Percentiles rank a stretch among this genome's conserved stretches.
Evolutionary conservation across 306 rosid genomes (phyloP).

Genomic region (Fagus sylvatica): DNA sequence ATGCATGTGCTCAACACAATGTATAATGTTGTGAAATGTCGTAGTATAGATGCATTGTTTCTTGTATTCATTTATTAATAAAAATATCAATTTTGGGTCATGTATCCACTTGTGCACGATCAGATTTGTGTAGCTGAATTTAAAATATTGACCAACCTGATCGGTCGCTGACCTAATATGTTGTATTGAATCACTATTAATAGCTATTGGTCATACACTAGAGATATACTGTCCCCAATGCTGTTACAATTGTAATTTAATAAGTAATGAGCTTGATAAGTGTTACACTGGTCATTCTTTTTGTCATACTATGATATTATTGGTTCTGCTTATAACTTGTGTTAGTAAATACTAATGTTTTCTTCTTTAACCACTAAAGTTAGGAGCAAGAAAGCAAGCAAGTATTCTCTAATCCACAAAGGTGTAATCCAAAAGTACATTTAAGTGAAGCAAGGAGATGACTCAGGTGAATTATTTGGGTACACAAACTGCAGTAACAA

Average conservation of each 20-base stretch:
- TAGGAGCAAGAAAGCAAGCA: background rate
- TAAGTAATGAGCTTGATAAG: background rate
- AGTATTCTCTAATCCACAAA: background rate
- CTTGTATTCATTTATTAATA: background rate
- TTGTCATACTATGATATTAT: background rate
- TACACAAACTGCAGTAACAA: background rate
- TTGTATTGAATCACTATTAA: no score
- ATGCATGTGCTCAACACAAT: background rate
- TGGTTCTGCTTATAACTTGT: background rate
- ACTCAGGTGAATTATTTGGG: no score
- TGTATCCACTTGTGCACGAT: background rate
- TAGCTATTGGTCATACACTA: background rate
- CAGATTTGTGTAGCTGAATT: background rate
- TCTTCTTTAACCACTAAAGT: background rate
- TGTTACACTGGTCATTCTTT: background rate
- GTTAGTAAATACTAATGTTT: background rate
- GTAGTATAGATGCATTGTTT: slow-evolving; percentile 5
- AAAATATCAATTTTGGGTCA: background rate
- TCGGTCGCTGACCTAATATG: no score
- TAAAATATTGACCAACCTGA: background rate
- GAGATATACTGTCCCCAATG: background rate
- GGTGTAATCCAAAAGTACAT: no score
- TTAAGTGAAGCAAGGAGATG: no score
- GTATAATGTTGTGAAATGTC: background rate
- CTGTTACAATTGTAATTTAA: background rate